Percentiles rank a stretch among this genome's conserved stretches.
These are phyloP conservation scores for Umbelopsis vinacea DNA, from an alignment of 192 early-diverging fungal genomes.

Conservation along the genomic window DNA sequence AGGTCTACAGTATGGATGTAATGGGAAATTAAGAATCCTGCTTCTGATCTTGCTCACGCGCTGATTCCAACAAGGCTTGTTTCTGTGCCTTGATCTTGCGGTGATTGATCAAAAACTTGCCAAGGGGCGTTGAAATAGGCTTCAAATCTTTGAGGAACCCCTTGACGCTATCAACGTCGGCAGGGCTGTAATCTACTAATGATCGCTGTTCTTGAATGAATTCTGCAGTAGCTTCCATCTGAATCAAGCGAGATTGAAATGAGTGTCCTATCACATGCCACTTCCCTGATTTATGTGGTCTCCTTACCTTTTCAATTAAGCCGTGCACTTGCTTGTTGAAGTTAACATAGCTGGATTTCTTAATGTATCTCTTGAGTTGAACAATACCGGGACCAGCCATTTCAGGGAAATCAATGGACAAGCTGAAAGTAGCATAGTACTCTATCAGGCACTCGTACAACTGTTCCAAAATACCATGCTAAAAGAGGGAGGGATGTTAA, in stretches of 20 bases:
- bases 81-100: conserved; percentile 58
- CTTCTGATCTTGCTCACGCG: conserved; percentile 7
- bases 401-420: conserved; percentile 94
- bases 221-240: conserved; percentile 79
- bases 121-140: conserved; percentile 51
- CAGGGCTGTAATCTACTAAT: conserved; percentile 65
- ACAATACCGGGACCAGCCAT: conserved; percentile 85
- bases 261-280: not conserved
- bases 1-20: not conserved
- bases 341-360: conserved; percentile 75
- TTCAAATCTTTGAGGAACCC: conserved; percentile 47
- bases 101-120: conserved; percentile 48
- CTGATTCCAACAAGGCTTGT: conserved; percentile 47
- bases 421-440: conserved; percentile 72
- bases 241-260: not conserved
- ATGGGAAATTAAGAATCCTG: not conserved
- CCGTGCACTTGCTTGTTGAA: conserved; percentile 82
- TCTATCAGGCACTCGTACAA: conserved; percentile 73
- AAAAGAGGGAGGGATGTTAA: not conserved
- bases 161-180: conserved; percentile 47
- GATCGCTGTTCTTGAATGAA: conserved; percentile 78
- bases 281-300: not conserved
- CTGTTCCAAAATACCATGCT: conserved; percentile 84
- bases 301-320: conserved; percentile 79
- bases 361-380: conserved; percentile 83